These are phyloP conservation scores for Furcasterigmium sp. DNA, from an alignment of 2,329 filamentous ascomycete species.

Conservation along the genomic window DNA sequence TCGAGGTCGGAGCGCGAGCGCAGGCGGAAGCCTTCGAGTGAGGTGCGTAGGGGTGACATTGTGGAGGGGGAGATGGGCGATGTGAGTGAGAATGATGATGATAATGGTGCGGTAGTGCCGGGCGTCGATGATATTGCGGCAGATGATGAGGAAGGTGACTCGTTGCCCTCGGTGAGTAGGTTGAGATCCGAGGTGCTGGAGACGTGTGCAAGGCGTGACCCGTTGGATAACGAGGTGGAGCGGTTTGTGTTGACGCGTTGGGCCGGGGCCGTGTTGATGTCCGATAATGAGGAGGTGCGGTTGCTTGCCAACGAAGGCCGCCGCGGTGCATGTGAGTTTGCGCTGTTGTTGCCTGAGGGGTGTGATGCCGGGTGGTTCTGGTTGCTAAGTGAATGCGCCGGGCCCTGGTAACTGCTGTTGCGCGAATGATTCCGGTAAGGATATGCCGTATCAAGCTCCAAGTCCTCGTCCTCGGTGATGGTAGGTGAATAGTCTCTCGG, in stretches of 20 bases:
- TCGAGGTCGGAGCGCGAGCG: conserved; percentile 57
- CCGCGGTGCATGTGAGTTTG: conserved; percentile 14
- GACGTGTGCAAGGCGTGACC: conserved; percentile 34
- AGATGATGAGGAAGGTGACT: conserved; percentile 25
- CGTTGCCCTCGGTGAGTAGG: conserved; percentile 20
- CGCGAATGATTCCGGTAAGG: conserved; percentile 2
- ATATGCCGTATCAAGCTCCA: conserved; percentile 16
- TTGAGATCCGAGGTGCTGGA: conserved; percentile 46
- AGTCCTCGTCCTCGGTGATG: conserved; percentile 48
- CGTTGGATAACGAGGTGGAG: conserved; percentile 14
- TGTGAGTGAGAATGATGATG: conserved; percentile 15
- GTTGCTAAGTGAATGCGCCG: conserved; percentile 20
- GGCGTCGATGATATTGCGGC: conserved; percentile 16
- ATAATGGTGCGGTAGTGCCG: conserved; percentile 19
- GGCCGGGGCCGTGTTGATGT: conserved; percentile 17
- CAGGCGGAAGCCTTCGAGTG: conserved; percentile 56
- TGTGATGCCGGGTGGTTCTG: conserved; percentile 16
- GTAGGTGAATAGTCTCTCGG: conserved; percentile 49
- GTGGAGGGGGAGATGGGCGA: conserved; percentile 30
- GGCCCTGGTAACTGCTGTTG: neutral
- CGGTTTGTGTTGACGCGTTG: conserved; percentile 22
- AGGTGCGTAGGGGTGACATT: conserved; percentile 51
- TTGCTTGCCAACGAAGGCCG: conserved; percentile 33
- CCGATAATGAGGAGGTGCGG: conserved; percentile 31
- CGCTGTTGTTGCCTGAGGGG: conserved; percentile 15